These are phyloP conservation scores for Scedosporium boydii DNA, from an alignment of 2,329 filamentous ascomycete genomes.

Conservation along the genomic window DNA sequence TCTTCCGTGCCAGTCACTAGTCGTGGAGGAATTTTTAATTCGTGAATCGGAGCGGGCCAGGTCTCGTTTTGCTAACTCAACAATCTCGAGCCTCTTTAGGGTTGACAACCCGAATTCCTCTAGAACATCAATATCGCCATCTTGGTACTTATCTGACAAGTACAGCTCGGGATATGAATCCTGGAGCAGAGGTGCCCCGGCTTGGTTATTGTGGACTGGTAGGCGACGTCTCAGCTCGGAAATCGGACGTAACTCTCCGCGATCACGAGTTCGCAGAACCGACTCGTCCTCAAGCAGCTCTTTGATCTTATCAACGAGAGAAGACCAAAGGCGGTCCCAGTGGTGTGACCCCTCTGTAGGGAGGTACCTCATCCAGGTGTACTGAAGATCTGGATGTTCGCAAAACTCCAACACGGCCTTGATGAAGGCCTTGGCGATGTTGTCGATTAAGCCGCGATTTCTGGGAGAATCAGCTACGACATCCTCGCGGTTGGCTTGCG, in stretches of 20 bases:
- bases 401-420: slow-evolving; percentile 28
- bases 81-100: too few species aligned
- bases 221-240: background rate
- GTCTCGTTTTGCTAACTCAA: too few species aligned
- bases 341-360: slow-evolving; percentile 18
- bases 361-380: slow-evolving; percentile 35
- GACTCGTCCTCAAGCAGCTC: slow-evolving; percentile 7
- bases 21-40: too few species aligned
- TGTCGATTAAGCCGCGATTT: slow-evolving; percentile 25
- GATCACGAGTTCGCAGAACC: slow-evolving; percentile 7
- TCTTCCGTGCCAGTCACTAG: too few species aligned
- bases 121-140: too few species aligned
- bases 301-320: slow-evolving; percentile 16
- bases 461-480: slow-evolving; percentile 25
- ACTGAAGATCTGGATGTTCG: slow-evolving; percentile 24
- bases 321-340: slow-evolving; percentile 18
- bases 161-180: slow-evolving; percentile 5
- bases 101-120: too few species aligned
- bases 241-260: background rate
- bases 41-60: too few species aligned
- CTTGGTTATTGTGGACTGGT: slow-evolving; percentile 5
- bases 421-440: slow-evolving; percentile 28
- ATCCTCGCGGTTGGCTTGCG: slow-evolving; percentile 32
- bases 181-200: slow-evolving; percentile 9
- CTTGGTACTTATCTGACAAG: background rate